Evolutionary conservation across 1,284 basidiomycete species (phyloP).

Genomic region (Cryptococcus sp.): DNA sequence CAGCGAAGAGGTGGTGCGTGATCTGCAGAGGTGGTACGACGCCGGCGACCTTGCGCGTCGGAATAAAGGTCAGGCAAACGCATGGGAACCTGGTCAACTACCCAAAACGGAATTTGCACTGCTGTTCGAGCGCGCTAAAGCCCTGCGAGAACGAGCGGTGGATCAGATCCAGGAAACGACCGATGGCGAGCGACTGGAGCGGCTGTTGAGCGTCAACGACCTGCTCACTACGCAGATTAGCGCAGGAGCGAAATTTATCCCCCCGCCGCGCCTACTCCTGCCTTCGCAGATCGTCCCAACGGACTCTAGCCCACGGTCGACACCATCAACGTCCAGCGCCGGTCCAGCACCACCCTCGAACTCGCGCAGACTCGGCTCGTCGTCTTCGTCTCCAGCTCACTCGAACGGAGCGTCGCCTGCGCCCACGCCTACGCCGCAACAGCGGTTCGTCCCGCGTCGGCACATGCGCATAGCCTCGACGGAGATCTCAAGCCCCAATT

Average conservation of each 20-base stretch:
- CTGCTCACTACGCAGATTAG: constrained; percentile 60
- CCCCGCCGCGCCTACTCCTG: constrained; percentile 41
- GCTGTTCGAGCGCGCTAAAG: constrained; percentile 59
- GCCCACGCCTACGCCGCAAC: not conserved
- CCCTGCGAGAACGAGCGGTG: constrained; percentile 63
- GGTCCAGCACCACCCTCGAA: not conserved
- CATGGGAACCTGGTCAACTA: constrained; percentile 49
- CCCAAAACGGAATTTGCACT: constrained; percentile 44
- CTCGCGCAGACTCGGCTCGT: not conserved
- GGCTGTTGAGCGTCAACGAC: constrained; percentile 72
- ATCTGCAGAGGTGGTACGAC: constrained; percentile 47
- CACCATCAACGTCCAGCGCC: constrained; percentile 1
- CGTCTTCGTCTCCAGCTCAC: not conserved
- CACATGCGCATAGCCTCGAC: constrained; percentile 42
- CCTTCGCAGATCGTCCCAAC: constrained; percentile 41
- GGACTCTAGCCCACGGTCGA: constrained; percentile 2
- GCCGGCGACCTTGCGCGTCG: constrained; percentile 18
- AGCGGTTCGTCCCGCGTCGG: constrained; percentile 17
- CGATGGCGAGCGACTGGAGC: constrained; percentile 65
- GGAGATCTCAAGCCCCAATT: constrained; percentile 65
- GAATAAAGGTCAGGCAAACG: constrained; percentile 16
- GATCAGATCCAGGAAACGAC: constrained; percentile 62
- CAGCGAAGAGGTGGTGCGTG: constrained; percentile 56
- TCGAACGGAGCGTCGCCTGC: not conserved
- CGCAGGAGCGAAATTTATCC: constrained; percentile 41